Base-by-base conservation (phyloP, 148 eudicot genomes). In the Persicaria maculosa region DNA sequence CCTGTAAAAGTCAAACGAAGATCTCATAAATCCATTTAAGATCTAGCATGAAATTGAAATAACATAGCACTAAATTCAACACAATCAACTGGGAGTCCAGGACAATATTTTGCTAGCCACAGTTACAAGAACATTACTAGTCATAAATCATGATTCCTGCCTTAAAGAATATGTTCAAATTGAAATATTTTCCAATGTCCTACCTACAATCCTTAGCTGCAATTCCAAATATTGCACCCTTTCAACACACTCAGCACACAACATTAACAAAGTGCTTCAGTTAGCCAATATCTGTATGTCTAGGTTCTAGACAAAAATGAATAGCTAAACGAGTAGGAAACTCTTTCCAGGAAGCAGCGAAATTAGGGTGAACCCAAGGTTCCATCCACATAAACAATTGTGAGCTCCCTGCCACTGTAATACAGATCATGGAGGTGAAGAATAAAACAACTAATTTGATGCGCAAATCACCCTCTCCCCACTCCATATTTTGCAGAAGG, bases 1-100 rank as follows among this genome's bases (percentile, higher is more conserved):
- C 96, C 92, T 90, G 84, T 17, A 62, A 62, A 72, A 20, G 14
- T 9, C 70, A 40, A 76, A 75, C 12, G 17, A 74, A 20, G 36
- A 57, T 50, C 70, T 17, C 53, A 7, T 36, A 17, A 31, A 16
- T 22, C 36, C 40, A 15, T 48, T 52, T 4, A 50, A 25, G 57
- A 5, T 31, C 20, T 72, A 31, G 2, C 15, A 44, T n/a, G 45
- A 43, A n/a, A 43, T 19, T 44, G 43, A 71, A 7, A 20, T 65
- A 70, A 16, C 6, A 43, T 65, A 25, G 15, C 43, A 59, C 5
- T 22, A 14, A 25, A 10, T 58, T 22, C 22, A 59, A 59, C 67
- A 59, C 67, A 59, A 59, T 22, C 43, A 59, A 10, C 67, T 22
- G 15, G 40, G 40, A 31, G 40, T 31, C 40, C 40, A 31, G 40